Evolutionary conservation across 495 filamentous ascomycete genomes (phyloP).

Genomic region (Aspergillus leporis): DNA sequence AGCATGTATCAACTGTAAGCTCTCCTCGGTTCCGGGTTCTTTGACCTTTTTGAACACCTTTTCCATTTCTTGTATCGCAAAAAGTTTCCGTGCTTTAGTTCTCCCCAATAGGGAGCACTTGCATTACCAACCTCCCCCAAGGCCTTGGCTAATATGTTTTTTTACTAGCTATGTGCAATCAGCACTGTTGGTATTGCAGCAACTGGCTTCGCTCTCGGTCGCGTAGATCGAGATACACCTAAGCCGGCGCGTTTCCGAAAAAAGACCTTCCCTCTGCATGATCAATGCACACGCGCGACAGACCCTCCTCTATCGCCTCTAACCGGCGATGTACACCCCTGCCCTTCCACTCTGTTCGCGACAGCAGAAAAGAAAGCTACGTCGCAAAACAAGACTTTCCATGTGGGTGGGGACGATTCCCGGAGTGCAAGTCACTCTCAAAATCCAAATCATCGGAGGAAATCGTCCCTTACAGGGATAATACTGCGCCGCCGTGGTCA

Average conservation of each 20-base stretch:
- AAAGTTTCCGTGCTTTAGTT: background rate
- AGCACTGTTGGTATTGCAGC: slow-evolving; percentile 69
- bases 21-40: slow-evolving; percentile 7
- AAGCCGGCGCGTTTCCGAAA: slow-evolving; percentile 29
- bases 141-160: slow-evolving; percentile 2
- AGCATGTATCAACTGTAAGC: slow-evolving; percentile 52
- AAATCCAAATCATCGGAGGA: slow-evolving; percentile 24
- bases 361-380: slow-evolving; percentile 17
- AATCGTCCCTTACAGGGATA: slow-evolving; percentile 58
- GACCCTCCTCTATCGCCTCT: slow-evolving; percentile 21
- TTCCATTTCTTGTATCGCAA: background rate
- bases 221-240: slow-evolving; percentile 44
- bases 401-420: slow-evolving; percentile 12
- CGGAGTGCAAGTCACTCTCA: slow-evolving; percentile 12
- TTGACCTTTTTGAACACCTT: background rate
- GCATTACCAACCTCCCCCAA: background rate
- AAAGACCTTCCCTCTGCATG: slow-evolving; percentile 28
- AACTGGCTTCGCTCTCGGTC: slow-evolving; percentile 64
- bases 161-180: slow-evolving; percentile 64
- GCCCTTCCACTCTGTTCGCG: slow-evolving; percentile 25
- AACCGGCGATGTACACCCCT: slow-evolving; percentile 27
- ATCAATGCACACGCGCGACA: slow-evolving; percentile 21
- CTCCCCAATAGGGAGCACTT: slow-evolving; percentile 2
- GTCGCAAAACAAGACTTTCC: slow-evolving; percentile 11
- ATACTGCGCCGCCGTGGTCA: slow-evolving; percentile 40